Conservation (phyloP, 371 early-diverging fungal species). For the Blyttiomyces sp. region DNA sequence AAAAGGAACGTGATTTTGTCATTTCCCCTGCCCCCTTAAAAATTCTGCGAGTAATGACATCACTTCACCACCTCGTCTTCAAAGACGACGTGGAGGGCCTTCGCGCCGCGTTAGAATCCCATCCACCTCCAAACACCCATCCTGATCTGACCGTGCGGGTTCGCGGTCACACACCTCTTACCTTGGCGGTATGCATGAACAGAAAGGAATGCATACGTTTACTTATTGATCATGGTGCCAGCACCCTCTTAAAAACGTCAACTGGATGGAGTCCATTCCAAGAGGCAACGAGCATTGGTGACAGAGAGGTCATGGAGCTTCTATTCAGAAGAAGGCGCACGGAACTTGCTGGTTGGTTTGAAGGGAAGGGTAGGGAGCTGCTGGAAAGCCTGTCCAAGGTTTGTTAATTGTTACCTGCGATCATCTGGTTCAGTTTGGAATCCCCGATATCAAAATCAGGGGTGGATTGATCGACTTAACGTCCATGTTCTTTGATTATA, state of each 20-base stretch:
- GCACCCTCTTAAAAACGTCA: slow-evolving; percentile 29
- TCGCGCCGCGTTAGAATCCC: not conserved
- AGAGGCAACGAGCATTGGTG: slow-evolving; percentile 42
- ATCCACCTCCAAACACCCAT: not conserved
- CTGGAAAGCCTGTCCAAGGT: slow-evolving; percentile 33
- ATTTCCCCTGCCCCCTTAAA: not conserved
- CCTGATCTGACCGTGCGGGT: not conserved
- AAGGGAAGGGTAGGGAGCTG: slow-evolving; percentile 29
- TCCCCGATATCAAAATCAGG: not conserved
- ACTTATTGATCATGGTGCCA: slow-evolving; percentile 35
- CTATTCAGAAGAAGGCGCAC: slow-evolving; percentile 22
- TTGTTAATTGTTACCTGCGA: not conserved
- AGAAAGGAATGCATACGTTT: slow-evolving; percentile 25
- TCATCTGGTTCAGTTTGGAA: not conserved
- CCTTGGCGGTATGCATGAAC: slow-evolving; percentile 40
- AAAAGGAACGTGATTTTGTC: not conserved
- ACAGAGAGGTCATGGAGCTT: slow-evolving; percentile 33
- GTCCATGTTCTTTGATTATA: not conserved
- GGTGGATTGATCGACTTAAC: not conserved
- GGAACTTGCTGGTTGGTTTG: slow-evolving; percentile 37
- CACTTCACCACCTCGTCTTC: not conserved
- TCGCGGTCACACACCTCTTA: slow-evolving; percentile 46
- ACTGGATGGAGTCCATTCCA: slow-evolving; percentile 48
- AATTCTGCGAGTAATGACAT: not conserved
- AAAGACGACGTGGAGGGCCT: not conserved